Evolutionary conservation across 768 basidiomycete species (phyloP), one percentile per base, ranked within the genome.

Genomic region (Amanita polypyramis): DNA sequence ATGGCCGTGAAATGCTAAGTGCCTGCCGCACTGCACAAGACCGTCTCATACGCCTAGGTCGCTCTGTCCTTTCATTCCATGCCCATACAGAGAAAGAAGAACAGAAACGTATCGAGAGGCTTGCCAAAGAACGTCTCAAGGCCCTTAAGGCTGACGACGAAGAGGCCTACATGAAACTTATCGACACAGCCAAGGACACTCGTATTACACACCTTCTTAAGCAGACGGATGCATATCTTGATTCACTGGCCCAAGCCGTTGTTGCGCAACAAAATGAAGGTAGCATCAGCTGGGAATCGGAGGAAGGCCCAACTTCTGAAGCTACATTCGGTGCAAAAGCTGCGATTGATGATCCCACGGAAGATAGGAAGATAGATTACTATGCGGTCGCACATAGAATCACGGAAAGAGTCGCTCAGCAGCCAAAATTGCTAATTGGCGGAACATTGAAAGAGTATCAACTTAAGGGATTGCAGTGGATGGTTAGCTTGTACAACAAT

Each of bases 81-180:
- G 71, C 70, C 12, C 80, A 82, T 54, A 92, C 93, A 1, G 96
- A 99, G 70, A 94, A 91, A 71, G 95, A 98, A 65, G 96, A 99
- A 64, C 90, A 94, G 76, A 92, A 93, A 63, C 79, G 95, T 21
- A 87, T 99, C 55, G 96, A 98, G 67, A 74, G 92, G 48, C 81
- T 99, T 38, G 82, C 87, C 39, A 98, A 98, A 70, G 96, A 98
- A 65, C 92, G 94, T 88, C 70, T 99, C 54, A 92, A 89, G 70
- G 96, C 95, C 6, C 80, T 98, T 56, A 93, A 95, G 68, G 87
- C 87, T 23, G 94, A 98, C 60, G 95, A 99, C 69, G 96, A 99
- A 70, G 96, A 97, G 66, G 94, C 91, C n/a, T 99, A 99, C 66
- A 85, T 97, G 79, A 93, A 93, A 62, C 85, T 99, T 58, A 90